These are phyloP conservation scores for Colletotrichum sidae DNA, from an alignment of 2,329 filamentous ascomycete genomes.

Conservation along the genomic window DNA sequence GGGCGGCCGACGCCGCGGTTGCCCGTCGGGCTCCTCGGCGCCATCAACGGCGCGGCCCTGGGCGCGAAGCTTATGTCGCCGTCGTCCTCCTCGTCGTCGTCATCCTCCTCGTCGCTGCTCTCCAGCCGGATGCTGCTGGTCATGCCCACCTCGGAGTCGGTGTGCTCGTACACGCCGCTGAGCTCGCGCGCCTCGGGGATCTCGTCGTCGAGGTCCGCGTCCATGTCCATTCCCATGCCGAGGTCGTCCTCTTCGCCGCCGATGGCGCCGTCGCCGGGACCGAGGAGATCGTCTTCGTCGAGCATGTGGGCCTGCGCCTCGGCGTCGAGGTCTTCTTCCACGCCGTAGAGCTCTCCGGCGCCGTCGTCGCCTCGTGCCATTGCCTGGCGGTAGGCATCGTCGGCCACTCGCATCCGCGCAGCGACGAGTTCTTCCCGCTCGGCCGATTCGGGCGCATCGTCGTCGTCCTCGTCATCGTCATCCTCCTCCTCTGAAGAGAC, in stretches of 20 bases:
- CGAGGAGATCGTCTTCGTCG: slow-evolving; percentile 69
- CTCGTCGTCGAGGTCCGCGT: slow-evolving; percentile 77
- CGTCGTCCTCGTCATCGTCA: slow-evolving; percentile 54
- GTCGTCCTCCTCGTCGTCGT: slow-evolving; percentile 40
- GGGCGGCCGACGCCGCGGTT: slow-evolving; percentile 40
- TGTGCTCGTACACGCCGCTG: slow-evolving; percentile 78
- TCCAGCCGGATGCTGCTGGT: slow-evolving; percentile 50
- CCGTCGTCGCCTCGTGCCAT: slow-evolving; percentile 63
- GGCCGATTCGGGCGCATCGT: slow-evolving; percentile 45
- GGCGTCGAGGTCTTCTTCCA: slow-evolving; percentile 65
- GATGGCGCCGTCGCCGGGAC: background rate
- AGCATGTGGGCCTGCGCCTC: slow-evolving; percentile 69
- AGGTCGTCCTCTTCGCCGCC: slow-evolving; percentile 42
- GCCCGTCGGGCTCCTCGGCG: slow-evolving; percentile 53
- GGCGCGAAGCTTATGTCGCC: slow-evolving; percentile 54
- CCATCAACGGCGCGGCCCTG: slow-evolving; percentile 45
- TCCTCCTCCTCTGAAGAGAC: slow-evolving; percentile 46
- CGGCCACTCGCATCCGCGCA: slow-evolving; percentile 64
- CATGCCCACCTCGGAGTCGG: slow-evolving; percentile 76
- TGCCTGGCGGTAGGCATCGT: slow-evolving; percentile 72
- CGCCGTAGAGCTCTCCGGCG: slow-evolving; percentile 63
- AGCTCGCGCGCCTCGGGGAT: slow-evolving; percentile 70
- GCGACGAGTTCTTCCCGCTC: slow-evolving; percentile 60
- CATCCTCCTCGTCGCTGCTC: slow-evolving; percentile 38
- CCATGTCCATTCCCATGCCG: slow-evolving; percentile 66